A percentile compares a stretch with the other conserved stretches of the same genome.
Conservation (phyloP, 331 rosid species). For the Cydonia oblonga region DNA sequence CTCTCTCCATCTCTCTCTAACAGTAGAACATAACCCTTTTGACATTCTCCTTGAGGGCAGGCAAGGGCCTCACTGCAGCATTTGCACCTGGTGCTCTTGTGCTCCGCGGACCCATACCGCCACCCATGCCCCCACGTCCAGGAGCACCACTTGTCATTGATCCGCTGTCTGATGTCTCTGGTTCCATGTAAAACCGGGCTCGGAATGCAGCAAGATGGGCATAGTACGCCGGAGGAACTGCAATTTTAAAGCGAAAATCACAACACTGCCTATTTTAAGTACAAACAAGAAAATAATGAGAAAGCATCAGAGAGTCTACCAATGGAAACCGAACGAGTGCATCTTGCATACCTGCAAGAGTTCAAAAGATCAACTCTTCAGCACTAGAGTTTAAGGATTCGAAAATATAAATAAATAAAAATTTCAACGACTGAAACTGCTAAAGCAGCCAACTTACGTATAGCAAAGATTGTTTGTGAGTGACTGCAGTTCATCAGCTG, state of each 20-base stretch:
- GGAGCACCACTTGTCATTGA: conserved; percentile 73
- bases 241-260: neutral
- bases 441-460: conserved; percentile 46
- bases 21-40: conserved; percentile 95
- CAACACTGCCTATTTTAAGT: neutral
- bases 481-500: conserved; percentile 73
- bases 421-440: neutral
- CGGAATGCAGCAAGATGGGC: conserved; percentile 94
- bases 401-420: neutral
- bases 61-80: conserved; percentile 85
- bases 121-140: conserved; percentile 51
- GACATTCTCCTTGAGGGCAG: conserved; percentile 74
- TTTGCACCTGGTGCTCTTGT: conserved; percentile 46
- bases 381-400: neutral
- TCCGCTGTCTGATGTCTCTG: conserved; percentile 73
- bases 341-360: conserved; percentile 69
- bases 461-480: conserved; percentile 89
- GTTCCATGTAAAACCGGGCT: conserved; percentile 93
- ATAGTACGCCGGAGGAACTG: conserved; percentile 96
- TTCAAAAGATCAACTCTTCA: neutral
- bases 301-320: conserved; percentile 32
- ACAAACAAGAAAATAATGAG: neutral
- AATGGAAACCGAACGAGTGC: conserved; percentile 86
- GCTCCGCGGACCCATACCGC: conserved; percentile 35
- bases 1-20: neutral